Evolutionary conservation across 2,329 filamentous ascomycete species (phyloP).

Genomic region (Diaporthe vexans): DNA sequence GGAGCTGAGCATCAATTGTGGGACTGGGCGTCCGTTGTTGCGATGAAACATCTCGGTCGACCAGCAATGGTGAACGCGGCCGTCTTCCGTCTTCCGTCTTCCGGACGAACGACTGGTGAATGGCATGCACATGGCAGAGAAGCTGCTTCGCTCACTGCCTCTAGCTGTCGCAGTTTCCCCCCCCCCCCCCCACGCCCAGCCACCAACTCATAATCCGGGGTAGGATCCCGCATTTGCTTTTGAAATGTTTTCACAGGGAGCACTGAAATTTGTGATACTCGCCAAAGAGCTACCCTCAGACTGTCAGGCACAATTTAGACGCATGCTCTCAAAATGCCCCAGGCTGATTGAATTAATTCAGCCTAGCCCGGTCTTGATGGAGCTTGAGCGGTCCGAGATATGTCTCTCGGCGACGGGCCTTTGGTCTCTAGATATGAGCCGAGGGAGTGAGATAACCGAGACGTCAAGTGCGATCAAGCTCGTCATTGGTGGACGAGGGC

Average conservation of each 20-base stretch:
- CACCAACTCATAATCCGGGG: neutral
- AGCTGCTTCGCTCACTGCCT: neutral
- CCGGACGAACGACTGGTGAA: neutral
- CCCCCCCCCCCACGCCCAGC: neutral
- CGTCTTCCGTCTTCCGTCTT: constrained; percentile 5
- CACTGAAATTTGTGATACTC: no score
- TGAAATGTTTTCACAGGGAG: neutral
- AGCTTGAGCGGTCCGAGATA: constrained; percentile 4
- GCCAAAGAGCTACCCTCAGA: no score
- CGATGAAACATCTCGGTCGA: neutral
- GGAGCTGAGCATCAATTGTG: constrained; percentile 9
- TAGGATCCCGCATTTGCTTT: neutral
- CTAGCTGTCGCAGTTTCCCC: neutral
- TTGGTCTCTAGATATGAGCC: neutral
- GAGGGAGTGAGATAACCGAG: constrained; percentile 6
- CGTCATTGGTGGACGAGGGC: constrained; percentile 5
- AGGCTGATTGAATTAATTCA: neutral
- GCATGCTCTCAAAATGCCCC: neutral
- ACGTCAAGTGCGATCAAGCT: neutral
- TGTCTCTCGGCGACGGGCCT: neutral
- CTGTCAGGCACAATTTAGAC: no score
- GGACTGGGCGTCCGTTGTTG: neutral
- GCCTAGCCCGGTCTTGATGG: neutral
- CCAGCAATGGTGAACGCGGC: neutral
- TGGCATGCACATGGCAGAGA: constrained; percentile 5